Conservation (phyloP, 148 eudicot species). For the Persicaria tinctoria region DNA sequence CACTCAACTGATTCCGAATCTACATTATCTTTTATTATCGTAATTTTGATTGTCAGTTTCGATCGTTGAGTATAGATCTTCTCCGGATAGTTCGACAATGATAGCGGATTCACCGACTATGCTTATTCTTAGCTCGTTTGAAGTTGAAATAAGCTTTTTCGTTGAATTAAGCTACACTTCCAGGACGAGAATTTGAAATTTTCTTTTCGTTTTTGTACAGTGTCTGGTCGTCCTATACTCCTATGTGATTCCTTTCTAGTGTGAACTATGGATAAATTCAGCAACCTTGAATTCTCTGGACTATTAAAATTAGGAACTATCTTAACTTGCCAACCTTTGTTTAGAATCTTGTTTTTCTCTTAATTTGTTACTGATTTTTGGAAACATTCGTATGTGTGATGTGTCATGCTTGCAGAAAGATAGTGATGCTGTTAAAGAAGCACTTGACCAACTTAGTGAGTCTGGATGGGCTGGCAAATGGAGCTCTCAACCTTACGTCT, state of each 20-base stretch:
- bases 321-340: neutral
- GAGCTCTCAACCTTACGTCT: conserved; percentile 92
- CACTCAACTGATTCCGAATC: conserved; percentile 9
- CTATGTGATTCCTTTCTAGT: neutral
- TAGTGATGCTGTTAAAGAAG: conserved; percentile 83
- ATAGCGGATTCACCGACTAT: neutral
- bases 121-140: neutral
- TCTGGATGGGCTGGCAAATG: conserved; percentile 90
- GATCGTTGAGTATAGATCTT: neutral
- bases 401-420: conserved; percentile 56
- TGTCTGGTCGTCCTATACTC: neutral
- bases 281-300: neutral
- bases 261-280: neutral
- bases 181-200: neutral
- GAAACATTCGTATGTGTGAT: neutral
- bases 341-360: neutral
- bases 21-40: neutral
- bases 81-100: neutral
- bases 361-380: neutral
- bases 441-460: conserved; percentile 77
- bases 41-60: neutral
- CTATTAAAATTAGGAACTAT: neutral
- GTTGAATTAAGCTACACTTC: neutral
- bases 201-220: neutral
- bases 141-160: neutral